Evolutionary conservation across 345 rosid species (phyloP).

Genomic region (Angophora floribunda): DNA sequence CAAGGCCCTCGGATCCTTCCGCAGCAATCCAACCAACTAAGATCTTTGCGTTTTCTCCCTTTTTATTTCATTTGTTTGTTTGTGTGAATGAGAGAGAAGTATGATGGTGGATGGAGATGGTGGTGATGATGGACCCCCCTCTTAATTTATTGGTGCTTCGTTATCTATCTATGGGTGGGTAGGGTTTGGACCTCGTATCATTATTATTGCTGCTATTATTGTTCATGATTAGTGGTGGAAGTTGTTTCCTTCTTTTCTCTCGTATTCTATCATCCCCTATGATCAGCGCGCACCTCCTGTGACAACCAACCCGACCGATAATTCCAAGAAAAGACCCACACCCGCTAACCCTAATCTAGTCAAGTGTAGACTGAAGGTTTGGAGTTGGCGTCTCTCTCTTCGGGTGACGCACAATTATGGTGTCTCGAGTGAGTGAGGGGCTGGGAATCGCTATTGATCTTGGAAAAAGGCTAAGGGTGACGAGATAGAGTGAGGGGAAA

Average conservation of each 20-base stretch:
- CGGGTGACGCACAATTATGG: not conserved
- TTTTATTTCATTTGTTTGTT: slow-evolving; percentile 4
- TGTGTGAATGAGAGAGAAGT: not conserved
- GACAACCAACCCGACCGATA: not conserved
- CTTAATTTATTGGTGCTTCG: not conserved
- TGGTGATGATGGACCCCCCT: not conserved
- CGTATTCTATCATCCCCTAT: not conserved
- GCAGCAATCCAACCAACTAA: slow-evolving; percentile 49
- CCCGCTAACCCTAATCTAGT: not conserved
- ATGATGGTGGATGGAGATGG: not conserved
- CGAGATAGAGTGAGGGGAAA: no score
- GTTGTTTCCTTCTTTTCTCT: not conserved
- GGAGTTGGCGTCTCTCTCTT: not conserved
- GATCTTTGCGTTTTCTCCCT: not conserved
- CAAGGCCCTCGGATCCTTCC: slow-evolving; percentile 62
- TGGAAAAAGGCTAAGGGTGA: not conserved
- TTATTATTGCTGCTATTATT: not conserved
- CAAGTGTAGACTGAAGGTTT: not conserved
- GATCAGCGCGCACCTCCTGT: not conserved
- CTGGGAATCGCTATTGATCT: not conserved
- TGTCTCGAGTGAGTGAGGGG: not conserved
- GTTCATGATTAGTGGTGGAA: not conserved
- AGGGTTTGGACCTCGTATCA: not conserved
- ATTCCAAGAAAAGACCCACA: not conserved
- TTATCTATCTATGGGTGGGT: not conserved